Conservation (phyloP, 148 eudicot species). For the Dianthus caryophyllus region DNA sequence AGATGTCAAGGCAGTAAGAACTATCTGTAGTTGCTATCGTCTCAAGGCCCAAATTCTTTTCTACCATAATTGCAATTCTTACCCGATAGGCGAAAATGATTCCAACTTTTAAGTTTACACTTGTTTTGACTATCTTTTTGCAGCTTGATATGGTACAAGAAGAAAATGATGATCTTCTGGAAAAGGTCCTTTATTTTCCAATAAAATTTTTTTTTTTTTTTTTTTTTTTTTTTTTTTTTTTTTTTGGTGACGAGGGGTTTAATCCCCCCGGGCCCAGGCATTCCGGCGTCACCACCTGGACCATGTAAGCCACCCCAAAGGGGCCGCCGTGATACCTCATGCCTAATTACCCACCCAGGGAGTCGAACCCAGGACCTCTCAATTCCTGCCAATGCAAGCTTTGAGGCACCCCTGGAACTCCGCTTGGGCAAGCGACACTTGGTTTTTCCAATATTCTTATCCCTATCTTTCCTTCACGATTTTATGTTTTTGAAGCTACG, state of each 20-base stretch:
- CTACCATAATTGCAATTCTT: not conserved
- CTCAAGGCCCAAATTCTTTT: not conserved
- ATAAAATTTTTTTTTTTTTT: too few species aligned
- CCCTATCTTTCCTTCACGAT: not conserved
- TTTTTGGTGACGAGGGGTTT: too few species aligned
- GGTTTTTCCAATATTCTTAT: not conserved
- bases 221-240: too few species aligned
- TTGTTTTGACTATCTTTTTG: conserved; percentile 17
- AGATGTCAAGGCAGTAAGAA: not conserved
- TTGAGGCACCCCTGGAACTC: too few species aligned
- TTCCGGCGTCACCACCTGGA: too few species aligned
- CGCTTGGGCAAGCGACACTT: too few species aligned
- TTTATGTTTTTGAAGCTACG: not conserved
- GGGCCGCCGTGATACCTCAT: too few species aligned
- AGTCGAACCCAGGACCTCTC: too few species aligned
- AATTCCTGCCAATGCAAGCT: too few species aligned
- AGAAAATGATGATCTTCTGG: conserved; percentile 77
- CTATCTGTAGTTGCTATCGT: not conserved
- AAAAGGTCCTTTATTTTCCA: conserved; percentile 50
- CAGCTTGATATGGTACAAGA: conserved; percentile 98
- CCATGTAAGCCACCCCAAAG: too few species aligned
- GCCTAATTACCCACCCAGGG: too few species aligned
- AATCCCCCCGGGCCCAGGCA: too few species aligned
- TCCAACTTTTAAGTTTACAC: not conserved
- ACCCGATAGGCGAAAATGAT: not conserved